phyloP scores from a whole-genome alignment of 31 red algal species.

The Porphyra umbilicalis region DNA sequence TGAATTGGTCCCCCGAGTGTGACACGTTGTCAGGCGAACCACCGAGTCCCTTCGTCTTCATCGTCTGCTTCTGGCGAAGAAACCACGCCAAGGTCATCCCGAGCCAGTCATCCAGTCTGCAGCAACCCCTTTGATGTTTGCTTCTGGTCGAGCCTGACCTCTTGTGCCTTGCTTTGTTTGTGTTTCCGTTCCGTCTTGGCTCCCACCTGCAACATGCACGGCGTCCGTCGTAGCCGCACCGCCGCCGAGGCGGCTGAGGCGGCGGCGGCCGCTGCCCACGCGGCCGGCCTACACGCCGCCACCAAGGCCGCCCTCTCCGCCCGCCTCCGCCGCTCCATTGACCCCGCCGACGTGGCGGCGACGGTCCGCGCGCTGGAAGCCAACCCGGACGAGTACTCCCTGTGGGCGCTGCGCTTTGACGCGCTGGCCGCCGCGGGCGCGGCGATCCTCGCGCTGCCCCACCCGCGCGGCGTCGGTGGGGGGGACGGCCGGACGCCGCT shows the following conservation, averaged over 20 bases:
- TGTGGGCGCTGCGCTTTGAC: constrained; percentile 69
- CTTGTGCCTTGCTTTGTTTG: too few relatives aligned
- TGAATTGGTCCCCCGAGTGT: too few relatives aligned
- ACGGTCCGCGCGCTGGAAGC: constrained; percentile 45
- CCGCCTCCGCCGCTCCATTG: constrained; percentile 18
- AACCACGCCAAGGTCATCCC: too few relatives aligned
- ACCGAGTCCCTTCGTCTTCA: too few relatives aligned
- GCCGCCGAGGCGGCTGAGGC: constrained; percentile 16
- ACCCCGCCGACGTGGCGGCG: constrained; percentile 8
- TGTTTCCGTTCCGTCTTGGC: too few relatives aligned
- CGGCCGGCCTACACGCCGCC: constrained; percentile 23
- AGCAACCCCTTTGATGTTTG: too few relatives aligned
- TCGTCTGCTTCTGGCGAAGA: too few relatives aligned
- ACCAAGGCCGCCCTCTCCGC: constrained; percentile 5
- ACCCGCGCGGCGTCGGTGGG: neutral
- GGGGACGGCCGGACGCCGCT: neutral
- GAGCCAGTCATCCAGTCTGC: too few relatives aligned
- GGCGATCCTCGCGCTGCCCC: neutral
- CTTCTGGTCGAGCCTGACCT: too few relatives aligned
- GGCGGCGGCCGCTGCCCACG: constrained; percentile 9
- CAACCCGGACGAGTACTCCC: constrained; percentile 88
- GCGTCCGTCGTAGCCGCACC: constrained; percentile 23
- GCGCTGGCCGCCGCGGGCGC: constrained; percentile 5
- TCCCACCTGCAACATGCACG: constrained; percentile 42
- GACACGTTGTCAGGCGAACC: too few relatives aligned